Conservation (phyloP, 129 eudicot species). For the Artemisia tridentata region DNA sequence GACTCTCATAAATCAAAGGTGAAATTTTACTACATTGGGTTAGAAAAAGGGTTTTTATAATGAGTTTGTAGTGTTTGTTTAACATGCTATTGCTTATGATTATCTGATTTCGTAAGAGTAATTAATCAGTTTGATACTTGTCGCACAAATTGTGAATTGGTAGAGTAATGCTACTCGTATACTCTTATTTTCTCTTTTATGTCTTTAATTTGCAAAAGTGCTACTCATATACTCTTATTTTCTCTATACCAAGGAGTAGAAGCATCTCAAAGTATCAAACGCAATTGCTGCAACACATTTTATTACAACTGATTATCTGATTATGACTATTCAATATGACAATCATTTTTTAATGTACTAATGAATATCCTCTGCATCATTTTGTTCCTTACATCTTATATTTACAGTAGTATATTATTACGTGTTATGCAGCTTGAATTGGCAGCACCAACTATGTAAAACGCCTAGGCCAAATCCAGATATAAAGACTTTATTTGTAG, state of each 20-base stretch:
- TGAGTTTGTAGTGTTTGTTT: neutral
- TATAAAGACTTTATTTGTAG: constrained; percentile 87
- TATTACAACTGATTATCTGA: neutral
- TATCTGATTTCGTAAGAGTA: neutral
- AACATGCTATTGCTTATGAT: neutral
- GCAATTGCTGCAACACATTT: neutral
- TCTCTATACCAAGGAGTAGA: no score
- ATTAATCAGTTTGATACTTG: no score
- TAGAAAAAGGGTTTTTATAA: neutral
- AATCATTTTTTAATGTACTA: neutral
- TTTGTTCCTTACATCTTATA: neutral
- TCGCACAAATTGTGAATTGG: no score
- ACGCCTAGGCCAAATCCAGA: constrained; percentile 96
- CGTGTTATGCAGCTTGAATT: constrained; percentile 65
- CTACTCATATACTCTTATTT: no score
- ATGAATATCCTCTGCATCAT: neutral
- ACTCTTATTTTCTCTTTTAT: no score
- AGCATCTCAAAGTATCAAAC: no score
- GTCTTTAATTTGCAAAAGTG: no score
- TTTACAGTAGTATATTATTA: neutral
- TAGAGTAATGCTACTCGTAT: no score
- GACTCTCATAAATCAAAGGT: constrained; percentile 95
- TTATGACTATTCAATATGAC: neutral
- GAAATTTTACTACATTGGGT: constrained; percentile 3
- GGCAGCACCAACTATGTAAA: constrained; percentile 98